A percentile compares a stretch with the other conserved stretches of the same genome.
These are phyloP conservation scores for Scytalidium sp. DNA, from an alignment of 2,329 filamentous ascomycete genomes.

Conservation along the genomic window DNA sequence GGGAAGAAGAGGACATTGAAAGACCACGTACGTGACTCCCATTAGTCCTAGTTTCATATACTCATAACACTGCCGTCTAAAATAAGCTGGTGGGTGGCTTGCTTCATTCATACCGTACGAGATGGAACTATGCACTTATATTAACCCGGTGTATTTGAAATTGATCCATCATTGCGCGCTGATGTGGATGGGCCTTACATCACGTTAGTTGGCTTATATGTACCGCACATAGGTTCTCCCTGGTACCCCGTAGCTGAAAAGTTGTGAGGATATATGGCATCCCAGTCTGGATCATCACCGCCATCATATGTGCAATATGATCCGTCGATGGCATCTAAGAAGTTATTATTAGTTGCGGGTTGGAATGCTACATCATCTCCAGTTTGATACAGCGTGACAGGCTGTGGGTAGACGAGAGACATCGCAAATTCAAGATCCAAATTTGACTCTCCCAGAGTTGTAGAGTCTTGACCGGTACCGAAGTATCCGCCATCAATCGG, in stretches of 20 bases:
- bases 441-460: slow-evolving; percentile 27
- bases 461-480: slow-evolving; percentile 12
- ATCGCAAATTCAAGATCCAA: slow-evolving; percentile 40
- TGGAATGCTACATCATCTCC: slow-evolving; percentile 27
- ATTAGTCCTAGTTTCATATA: slow-evolving; percentile 55
- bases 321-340: slow-evolving; percentile 40
- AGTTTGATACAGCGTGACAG: slow-evolving; percentile 47
- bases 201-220: slow-evolving; percentile 45
- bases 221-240: slow-evolving; percentile 42
- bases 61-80: slow-evolving; percentile 50
- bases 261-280: slow-evolving; percentile 33
- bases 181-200: slow-evolving; percentile 25
- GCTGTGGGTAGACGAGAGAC: slow-evolving; percentile 48
- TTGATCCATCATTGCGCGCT: background rate
- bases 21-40: slow-evolving; percentile 40
- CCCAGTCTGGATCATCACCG: slow-evolving; percentile 35
- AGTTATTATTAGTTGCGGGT: slow-evolving; percentile 19
- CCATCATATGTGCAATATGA: slow-evolving; percentile 42
- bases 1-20: slow-evolving; percentile 20
- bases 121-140: slow-evolving; percentile 32
- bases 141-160: background rate
- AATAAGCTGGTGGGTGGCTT: slow-evolving; percentile 45
- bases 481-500: slow-evolving; percentile 1
- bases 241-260: slow-evolving; percentile 29
- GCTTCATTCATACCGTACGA: slow-evolving; percentile 52